phyloP scores from a whole-genome alignment of 148 eudicot species.

The Tetragonia tetragonoides region DNA sequence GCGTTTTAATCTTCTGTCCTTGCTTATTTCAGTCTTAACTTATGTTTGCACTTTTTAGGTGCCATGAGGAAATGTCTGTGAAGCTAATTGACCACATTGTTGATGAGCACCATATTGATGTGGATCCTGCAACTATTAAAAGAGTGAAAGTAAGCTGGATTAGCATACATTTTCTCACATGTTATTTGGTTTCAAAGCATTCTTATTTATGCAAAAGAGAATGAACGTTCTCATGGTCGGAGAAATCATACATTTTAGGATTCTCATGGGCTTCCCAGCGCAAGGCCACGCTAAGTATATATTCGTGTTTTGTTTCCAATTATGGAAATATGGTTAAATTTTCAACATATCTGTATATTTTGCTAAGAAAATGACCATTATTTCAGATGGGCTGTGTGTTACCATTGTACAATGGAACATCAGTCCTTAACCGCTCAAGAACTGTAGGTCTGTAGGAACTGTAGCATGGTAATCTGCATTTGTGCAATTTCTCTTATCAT shows the following conservation, averaged over 20 bases:
- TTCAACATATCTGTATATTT: too few relatives aligned
- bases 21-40: neutral
- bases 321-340: too few relatives aligned
- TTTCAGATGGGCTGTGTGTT: neutral
- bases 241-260: slow-evolving; percentile 5
- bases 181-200: neutral
- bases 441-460: neutral
- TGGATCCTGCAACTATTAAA: slow-evolving; percentile 49
- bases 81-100: slow-evolving; percentile 76
- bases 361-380: too few relatives aligned
- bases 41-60: slow-evolving; percentile 42
- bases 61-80: slow-evolving; percentile 88
- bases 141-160: slow-evolving; percentile 59
- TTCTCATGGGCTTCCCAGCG: neutral
- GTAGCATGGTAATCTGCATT: neutral
- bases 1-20: neutral
- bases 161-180: neutral
- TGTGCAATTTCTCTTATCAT: neutral
- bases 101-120: slow-evolving; percentile 74
- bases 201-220: neutral
- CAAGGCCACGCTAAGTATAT: neutral
- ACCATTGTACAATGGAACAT: too few relatives aligned
- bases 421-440: neutral
- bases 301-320: too few relatives aligned
- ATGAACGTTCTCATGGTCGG: neutral